Percentiles rank a stretch among this genome's conserved stretches.
Evolutionary conservation across 1,284 basidiomycete genomes (phyloP).

Genomic region (Naganishia sp.): DNA sequence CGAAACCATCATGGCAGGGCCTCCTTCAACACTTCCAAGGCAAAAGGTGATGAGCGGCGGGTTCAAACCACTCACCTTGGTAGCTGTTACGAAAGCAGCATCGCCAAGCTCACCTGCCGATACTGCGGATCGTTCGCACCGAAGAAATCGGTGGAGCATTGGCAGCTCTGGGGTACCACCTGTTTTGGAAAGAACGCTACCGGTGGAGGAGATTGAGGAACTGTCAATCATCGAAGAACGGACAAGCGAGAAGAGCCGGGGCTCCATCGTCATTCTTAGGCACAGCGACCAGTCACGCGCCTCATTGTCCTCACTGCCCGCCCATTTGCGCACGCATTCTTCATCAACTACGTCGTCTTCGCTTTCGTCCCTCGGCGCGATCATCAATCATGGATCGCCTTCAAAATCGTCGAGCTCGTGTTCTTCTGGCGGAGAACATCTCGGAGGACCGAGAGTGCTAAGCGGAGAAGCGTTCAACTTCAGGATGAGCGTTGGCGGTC

Average conservation of each 20-base stretch:
- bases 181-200: neutral
- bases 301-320: constrained; percentile 30
- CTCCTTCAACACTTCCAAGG: neutral
- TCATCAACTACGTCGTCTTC: constrained; percentile 28
- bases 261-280: constrained; percentile 4
- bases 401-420: constrained; percentile 29
- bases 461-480: constrained; percentile 35
- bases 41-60: constrained; percentile 25
- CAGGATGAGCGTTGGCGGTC: constrained; percentile 31
- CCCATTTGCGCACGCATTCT: constrained; percentile 32
- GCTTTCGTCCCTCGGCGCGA: constrained; percentile 31
- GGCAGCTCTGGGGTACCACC: constrained; percentile 2
- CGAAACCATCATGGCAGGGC: neutral
- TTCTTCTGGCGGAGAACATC: constrained; percentile 33
- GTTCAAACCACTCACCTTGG: constrained; percentile 19
- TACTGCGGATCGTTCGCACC: neutral
- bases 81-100: constrained; percentile 10
- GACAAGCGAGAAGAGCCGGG: constrained; percentile 23
- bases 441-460: constrained; percentile 34
- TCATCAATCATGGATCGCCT: constrained; percentile 27
- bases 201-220: neutral
- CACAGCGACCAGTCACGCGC: constrained; percentile 8
- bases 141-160: constrained; percentile 22
- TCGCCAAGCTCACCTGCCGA: neutral
- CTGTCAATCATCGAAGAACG: constrained; percentile 18